These are phyloP conservation scores for Ambrosiella beaveri DNA, from an alignment of 2,329 filamentous ascomycete species.

Conservation along the genomic window DNA sequence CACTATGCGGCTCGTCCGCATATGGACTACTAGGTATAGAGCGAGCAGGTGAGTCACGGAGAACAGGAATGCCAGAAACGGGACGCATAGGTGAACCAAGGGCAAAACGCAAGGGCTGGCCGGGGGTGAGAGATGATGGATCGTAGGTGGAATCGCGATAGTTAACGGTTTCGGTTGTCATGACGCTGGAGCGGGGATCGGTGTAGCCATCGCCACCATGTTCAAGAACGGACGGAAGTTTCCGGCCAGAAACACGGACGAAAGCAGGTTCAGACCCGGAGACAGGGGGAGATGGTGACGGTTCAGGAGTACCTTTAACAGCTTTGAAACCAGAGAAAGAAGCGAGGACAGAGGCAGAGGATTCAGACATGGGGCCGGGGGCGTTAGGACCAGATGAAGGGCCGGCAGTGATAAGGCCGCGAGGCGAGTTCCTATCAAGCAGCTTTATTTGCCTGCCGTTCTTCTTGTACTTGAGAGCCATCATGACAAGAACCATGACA, in stretches of 20 bases:
- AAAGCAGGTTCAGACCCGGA: constrained; percentile 37
- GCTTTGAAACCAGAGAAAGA: constrained; percentile 13
- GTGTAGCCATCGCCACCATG: constrained; percentile 46
- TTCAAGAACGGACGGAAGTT: constrained; percentile 44
- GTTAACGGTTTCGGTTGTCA: constrained; percentile 21
- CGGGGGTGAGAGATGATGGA: constrained; percentile 18
- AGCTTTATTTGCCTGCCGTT: constrained; percentile 28
- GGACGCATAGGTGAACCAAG: constrained; percentile 42
- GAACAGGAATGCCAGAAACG: constrained; percentile 41
- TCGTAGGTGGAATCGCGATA: constrained; percentile 19
- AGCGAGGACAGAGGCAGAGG: constrained; percentile 7
- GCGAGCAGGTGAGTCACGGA: constrained; percentile 47
- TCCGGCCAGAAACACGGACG: constrained; percentile 47
- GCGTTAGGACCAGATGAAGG: constrained; percentile 12
- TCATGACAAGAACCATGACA: constrained; percentile 34
- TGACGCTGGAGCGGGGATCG: constrained; percentile 27
- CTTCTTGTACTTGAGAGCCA: constrained; percentile 39
- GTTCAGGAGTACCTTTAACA: constrained; percentile 2
- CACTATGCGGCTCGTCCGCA: neutral
- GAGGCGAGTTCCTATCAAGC: constrained; percentile 22
- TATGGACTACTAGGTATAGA: constrained; percentile 25
- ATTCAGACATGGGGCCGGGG: neutral
- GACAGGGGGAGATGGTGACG: constrained; percentile 16
- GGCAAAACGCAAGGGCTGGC: constrained; percentile 25
- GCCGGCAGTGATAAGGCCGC: constrained; percentile 14